Evolutionary conservation across 2,329 filamentous ascomycete genomes (phyloP).

Genomic region (Conoideocrella luteorostrata): DNA sequence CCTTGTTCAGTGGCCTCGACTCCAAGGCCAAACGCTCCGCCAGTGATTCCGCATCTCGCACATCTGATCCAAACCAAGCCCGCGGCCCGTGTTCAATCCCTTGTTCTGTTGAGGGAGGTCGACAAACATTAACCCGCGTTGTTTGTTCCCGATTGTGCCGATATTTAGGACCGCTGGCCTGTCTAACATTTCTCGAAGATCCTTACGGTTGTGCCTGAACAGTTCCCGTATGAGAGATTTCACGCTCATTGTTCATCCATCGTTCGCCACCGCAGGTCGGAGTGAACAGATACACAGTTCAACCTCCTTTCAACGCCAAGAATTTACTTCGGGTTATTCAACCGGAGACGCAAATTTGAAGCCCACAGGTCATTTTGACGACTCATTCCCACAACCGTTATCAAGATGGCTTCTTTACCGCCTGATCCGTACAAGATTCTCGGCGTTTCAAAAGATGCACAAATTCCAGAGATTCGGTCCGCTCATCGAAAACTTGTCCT

Average conservation of each 20-base stretch:
- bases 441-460: conserved; percentile 66
- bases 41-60: conserved; percentile 6
- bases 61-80: background rate
- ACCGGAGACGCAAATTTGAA: conserved; percentile 5
- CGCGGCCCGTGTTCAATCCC: background rate
- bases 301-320: conserved; percentile 3
- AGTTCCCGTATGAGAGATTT: background rate
- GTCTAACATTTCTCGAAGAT: background rate
- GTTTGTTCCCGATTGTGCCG: background rate
- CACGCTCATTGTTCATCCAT: background rate
- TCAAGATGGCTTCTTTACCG: conserved; percentile 43
- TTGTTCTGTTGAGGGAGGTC: background rate
- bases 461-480: conserved; percentile 64
- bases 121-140: background rate
- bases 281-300: background rate
- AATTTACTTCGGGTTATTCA: background rate
- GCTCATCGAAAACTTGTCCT: conserved; percentile 82
- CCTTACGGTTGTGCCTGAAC: background rate
- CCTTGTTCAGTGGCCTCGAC: conserved; percentile 10
- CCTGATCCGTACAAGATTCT: conserved; percentile 76
- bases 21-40: conserved; percentile 4
- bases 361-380: conserved; percentile 3
- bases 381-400: background rate
- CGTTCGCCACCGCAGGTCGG: background rate
- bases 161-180: background rate